Percentiles rank a stretch among this genome's conserved stretches.
phyloP scores from a whole-genome alignment of 257 asterid species.

The Thymus quinquecostatus region DNA sequence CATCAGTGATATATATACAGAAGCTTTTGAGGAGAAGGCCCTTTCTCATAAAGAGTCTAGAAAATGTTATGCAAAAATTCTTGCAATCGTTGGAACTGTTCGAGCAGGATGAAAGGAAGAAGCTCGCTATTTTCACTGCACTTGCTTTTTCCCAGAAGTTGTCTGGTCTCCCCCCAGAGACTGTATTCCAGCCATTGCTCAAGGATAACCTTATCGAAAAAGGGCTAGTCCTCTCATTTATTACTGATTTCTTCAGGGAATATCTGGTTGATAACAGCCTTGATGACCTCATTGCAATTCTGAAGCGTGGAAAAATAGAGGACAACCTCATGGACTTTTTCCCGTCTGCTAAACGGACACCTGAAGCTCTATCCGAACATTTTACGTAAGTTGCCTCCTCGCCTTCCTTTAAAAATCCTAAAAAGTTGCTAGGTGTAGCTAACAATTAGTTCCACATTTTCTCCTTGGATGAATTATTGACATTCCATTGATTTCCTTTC shows the following conservation, averaged over 20 bases:
- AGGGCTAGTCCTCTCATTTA: constrained; percentile 93
- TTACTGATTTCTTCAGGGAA: constrained; percentile 94
- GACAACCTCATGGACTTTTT: constrained; percentile 89
- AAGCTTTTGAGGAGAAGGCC: constrained; percentile 90
- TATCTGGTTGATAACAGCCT: constrained; percentile 95
- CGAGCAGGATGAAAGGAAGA: constrained; percentile 94
- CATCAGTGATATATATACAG: constrained; percentile 89
- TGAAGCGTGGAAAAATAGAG: constrained; percentile 92
- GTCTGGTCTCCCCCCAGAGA: constrained; percentile 98
- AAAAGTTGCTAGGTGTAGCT: too few species aligned
- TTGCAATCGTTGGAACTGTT: constrained; percentile 94
- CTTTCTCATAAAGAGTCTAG: constrained; percentile 95
- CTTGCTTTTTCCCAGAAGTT: constrained; percentile 98
- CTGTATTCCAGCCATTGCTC: constrained; percentile 94
- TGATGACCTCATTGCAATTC: constrained; percentile 90
- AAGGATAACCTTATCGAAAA: constrained; percentile 96
- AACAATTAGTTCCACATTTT: background rate
- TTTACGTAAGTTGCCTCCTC: constrained; percentile 67
- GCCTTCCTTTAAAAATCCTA: too few species aligned
- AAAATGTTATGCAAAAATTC: constrained; percentile 95
- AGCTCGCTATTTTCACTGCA: constrained; percentile 97
- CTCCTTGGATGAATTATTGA: background rate
- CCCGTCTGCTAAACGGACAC: constrained; percentile 84
- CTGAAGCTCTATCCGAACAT: constrained; percentile 92
- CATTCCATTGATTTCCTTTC: background rate